These are phyloP conservation scores for Adansonia gregorii DNA, from an alignment of 441 rosid species.

Conservation along the genomic window DNA sequence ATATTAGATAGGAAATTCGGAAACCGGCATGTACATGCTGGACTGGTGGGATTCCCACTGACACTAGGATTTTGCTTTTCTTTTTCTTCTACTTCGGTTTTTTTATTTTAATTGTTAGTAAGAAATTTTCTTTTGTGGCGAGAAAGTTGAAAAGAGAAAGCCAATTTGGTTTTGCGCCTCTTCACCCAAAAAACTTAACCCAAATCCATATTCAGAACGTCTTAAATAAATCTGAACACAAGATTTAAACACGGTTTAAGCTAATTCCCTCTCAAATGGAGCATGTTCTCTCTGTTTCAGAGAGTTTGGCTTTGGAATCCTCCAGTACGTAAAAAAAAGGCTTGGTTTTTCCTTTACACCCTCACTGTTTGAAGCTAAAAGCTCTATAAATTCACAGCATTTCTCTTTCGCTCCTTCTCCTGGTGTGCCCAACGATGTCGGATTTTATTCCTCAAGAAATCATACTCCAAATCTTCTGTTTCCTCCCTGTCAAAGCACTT, in stretches of 20 bases:
- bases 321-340: no score
- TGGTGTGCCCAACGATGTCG: background rate
- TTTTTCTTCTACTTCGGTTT: background rate
- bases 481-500: slow-evolving; percentile 21
- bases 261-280: background rate
- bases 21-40: no score
- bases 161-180: background rate
- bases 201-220: background rate
- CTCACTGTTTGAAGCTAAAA: background rate
- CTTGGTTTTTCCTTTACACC: background rate
- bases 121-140: background rate
- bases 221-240: background rate
- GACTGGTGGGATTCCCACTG: no score
- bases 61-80: background rate
- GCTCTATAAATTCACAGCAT: background rate
- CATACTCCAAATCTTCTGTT: background rate
- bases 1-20: background rate
- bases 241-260: background rate
- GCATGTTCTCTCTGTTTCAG: background rate
- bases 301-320: background rate
- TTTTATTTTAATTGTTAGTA: background rate
- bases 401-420: background rate
- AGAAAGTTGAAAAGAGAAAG: background rate
- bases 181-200: background rate
- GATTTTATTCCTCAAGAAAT: background rate